Conservation (phyloP, 2,329 filamentous ascomycete genomes). For the Coniochaeta prunicola region DNA sequence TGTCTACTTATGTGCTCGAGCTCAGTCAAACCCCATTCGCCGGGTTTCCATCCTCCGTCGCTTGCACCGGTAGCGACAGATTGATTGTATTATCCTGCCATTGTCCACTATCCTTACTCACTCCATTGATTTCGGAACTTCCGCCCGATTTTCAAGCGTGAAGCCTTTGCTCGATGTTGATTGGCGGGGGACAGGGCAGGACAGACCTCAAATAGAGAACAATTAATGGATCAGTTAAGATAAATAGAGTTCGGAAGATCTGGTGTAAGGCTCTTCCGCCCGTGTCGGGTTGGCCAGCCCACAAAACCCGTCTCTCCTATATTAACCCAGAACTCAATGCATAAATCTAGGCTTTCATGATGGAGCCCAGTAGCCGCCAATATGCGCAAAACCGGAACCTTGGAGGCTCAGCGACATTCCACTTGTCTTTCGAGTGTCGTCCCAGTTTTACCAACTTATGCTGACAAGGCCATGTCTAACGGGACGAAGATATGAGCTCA, state of each 20-base stretch:
- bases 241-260: background rate
- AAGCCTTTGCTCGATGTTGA: background rate
- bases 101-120: background rate
- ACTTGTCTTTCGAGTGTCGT: too few relatives aligned
- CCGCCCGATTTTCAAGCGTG: background rate
- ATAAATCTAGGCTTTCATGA: background rate
- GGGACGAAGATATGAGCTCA: too few relatives aligned
- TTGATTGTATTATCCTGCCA: background rate
- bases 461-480: too few relatives aligned
- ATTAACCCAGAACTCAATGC: background rate
- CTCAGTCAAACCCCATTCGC: background rate
- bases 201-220: background rate
- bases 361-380: background rate
- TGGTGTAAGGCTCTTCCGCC: background rate
- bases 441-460: too few relatives aligned
- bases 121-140: background rate
- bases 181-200: background rate
- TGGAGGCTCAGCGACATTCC: too few relatives aligned
- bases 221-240: too few relatives aligned
- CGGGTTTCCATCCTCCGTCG: background rate
- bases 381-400: background rate
- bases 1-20: background rate
- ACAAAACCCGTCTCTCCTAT: background rate
- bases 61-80: background rate
- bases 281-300: background rate